Evolutionary conservation across 176 grass and related monocot species (phyloP).

Genomic region (Eleusine indica): DNA sequence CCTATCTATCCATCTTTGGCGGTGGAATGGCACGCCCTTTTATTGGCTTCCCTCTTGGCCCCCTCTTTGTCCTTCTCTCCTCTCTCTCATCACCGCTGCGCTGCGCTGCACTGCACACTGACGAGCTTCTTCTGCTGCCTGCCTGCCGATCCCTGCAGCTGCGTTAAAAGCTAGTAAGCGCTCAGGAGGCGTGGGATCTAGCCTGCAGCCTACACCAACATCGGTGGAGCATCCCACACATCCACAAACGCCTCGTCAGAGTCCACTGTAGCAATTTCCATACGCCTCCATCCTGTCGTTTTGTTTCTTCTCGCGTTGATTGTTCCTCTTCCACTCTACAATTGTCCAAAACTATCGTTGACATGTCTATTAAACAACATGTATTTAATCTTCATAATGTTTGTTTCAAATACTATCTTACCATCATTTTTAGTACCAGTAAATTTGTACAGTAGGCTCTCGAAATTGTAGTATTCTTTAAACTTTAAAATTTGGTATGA

Average conservation of each 20-base stretch:
- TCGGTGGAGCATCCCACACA: not conserved
- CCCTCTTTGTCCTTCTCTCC: constrained; percentile 9
- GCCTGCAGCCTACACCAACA: constrained; percentile 26
- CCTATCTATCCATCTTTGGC: constrained; percentile 48
- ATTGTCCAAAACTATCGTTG: too few species aligned
- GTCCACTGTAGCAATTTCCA: not conserved
- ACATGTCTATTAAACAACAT: too few species aligned
- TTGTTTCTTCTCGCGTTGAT: not conserved
- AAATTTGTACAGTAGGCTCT: too few species aligned
- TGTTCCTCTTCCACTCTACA: too few species aligned
- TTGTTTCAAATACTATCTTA: too few species aligned
- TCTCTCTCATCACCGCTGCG: not conserved
- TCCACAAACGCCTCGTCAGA: not conserved
- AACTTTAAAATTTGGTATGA: too few species aligned
- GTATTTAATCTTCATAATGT: too few species aligned
- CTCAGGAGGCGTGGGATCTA: constrained; percentile 23
- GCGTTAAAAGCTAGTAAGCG: constrained; percentile 39
- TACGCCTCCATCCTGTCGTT: not conserved
- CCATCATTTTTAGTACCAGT: too few species aligned
- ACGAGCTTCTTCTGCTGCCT: constrained; percentile 42
- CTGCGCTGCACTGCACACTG: not conserved
- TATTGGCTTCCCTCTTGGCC: constrained; percentile 26
- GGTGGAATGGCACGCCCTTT: constrained; percentile 37
- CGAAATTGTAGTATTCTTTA: too few species aligned
- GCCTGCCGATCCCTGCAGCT: constrained; percentile 15